Evolutionary conservation across 2,329 filamentous ascomycete genomes (phyloP).

Genomic region (Fusarium incarnatum): DNA sequence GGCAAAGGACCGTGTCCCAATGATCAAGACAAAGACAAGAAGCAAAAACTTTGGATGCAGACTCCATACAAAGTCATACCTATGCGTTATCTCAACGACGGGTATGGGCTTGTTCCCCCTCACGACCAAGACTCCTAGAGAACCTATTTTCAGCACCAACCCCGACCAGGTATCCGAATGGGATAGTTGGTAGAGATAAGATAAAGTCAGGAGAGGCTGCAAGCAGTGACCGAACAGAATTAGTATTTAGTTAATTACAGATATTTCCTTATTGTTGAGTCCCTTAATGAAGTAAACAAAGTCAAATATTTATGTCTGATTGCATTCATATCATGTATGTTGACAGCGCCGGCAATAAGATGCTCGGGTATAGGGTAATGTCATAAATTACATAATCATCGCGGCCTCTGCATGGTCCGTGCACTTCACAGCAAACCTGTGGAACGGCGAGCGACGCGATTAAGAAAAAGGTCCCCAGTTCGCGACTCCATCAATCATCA

Average conservation of each 20-base stretch:
- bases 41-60: background rate
- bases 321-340: background rate
- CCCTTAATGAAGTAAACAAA: background rate
- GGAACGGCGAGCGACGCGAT: conserved; percentile 47
- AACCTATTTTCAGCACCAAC: background rate
- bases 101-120: background rate
- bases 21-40: background rate
- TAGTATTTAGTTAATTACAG: background rate
- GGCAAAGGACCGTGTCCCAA: background rate
- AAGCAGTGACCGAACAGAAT: background rate
- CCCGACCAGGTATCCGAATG: background rate
- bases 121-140: background rate
- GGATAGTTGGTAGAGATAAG: background rate
- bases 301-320: background rate
- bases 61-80: background rate
- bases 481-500: conserved; percentile 47
- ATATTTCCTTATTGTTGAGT: background rate
- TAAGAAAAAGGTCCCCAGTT: conserved; percentile 48
- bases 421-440: conserved; percentile 36
- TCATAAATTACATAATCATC: conserved; percentile 35
- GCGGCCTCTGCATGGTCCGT: conserved; percentile 4
- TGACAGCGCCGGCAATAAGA: background rate
- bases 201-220: background rate
- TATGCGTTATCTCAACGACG: background rate
- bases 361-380: conserved; percentile 30